phyloP scores from a whole-genome alignment of 2,329 filamentous ascomycete genomes.

The Aspergillus sp. region DNA sequence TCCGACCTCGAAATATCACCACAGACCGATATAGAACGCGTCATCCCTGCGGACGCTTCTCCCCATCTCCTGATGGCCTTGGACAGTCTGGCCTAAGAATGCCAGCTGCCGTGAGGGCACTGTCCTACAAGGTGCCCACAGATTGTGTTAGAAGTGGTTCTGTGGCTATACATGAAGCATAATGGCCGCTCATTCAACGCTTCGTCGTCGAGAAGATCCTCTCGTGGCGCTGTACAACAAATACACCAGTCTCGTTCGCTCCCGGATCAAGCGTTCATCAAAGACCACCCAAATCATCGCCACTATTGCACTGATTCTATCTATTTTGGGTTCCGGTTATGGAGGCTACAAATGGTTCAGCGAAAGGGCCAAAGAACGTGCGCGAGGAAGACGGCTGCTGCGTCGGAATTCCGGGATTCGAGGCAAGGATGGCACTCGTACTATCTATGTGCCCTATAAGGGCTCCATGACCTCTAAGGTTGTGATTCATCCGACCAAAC shows the following conservation, averaged over 20 bases:
- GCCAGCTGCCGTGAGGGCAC: constrained; percentile 18
- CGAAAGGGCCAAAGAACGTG: constrained; percentile 71
- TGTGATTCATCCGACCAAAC: constrained; percentile 84
- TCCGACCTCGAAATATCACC: neutral
- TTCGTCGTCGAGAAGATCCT: constrained; percentile 68
- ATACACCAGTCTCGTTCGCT: constrained; percentile 53
- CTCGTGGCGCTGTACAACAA: constrained; percentile 61
- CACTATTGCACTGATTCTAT: constrained; percentile 72
- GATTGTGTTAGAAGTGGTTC: neutral
- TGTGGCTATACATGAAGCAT: neutral
- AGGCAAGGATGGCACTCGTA: constrained; percentile 91
- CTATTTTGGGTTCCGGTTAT: constrained; percentile 77
- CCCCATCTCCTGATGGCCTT: constrained; percentile 20
- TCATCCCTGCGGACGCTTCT: constrained; percentile 9
- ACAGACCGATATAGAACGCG: neutral
- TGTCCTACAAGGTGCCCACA: neutral
- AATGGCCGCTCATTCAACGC: constrained; percentile 88
- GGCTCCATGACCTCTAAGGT: constrained; percentile 77
- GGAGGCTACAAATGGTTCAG: constrained; percentile 79
- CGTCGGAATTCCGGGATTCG: constrained; percentile 89
- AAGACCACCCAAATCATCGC: constrained; percentile 72
- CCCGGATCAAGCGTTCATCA: constrained; percentile 64
- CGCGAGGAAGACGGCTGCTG: constrained; percentile 78
- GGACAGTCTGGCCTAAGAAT: constrained; percentile 17
- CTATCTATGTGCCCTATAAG: constrained; percentile 93